Evolutionary conservation across 495 filamentous ascomycete species (phyloP).

Genomic region (Polyplosphaeria fusca): DNA sequence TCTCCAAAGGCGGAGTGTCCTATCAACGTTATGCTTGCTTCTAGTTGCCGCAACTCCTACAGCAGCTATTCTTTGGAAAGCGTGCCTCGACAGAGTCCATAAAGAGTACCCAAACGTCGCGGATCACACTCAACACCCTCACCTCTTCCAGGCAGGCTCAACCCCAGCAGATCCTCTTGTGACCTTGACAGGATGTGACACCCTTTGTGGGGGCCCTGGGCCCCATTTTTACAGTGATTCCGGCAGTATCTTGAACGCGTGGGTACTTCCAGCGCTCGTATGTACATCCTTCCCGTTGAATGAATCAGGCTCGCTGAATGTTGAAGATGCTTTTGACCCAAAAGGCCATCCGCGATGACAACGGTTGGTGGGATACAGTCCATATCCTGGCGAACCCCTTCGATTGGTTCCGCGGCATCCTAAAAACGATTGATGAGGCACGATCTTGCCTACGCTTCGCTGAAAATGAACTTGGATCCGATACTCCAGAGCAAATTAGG

Average conservation of each 20-base stretch:
- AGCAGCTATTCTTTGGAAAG: neutral
- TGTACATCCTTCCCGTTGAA: neutral
- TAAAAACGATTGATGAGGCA: neutral
- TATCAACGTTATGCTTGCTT: too few relatives aligned
- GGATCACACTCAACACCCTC: neutral
- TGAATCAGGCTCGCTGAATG: neutral
- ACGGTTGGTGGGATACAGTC: constrained; percentile 1
- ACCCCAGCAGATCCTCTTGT: neutral
- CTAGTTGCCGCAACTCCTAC: too few relatives aligned
- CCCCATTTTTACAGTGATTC: neutral
- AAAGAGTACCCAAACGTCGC: neutral
- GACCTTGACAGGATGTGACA: neutral
- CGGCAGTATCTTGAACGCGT: neutral
- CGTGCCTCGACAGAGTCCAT: neutral
- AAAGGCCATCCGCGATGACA: neutral
- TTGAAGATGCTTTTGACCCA: neutral
- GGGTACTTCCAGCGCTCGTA: neutral
- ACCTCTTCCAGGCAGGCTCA: neutral
- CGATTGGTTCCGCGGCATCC: neutral
- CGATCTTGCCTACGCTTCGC: neutral
- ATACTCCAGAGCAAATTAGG: neutral
- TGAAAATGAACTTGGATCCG: neutral
- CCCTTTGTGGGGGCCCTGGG: neutral
- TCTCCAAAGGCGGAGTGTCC: too few relatives aligned
- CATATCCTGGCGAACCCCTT: neutral